Percentiles rank a stretch among this genome's conserved stretches.
Evolutionary conservation across 1,284 basidiomycete species (phyloP).

Genomic region (Sanghuangporus sanghuang): DNA sequence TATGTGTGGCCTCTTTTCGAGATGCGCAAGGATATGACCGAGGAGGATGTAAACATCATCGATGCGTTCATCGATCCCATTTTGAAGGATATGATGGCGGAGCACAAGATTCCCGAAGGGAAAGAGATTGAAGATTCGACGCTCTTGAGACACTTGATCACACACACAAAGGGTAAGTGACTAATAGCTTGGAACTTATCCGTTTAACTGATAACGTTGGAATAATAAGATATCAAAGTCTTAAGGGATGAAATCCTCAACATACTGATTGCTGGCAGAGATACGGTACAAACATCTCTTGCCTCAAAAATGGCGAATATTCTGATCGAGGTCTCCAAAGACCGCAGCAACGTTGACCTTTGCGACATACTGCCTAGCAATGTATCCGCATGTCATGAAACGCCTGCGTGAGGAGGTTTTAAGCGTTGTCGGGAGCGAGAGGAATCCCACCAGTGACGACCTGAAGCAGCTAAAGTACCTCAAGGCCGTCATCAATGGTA

Average conservation of each 20-base stretch:
- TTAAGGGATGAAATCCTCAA: slow-evolving; percentile 33
- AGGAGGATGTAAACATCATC: slow-evolving; percentile 41
- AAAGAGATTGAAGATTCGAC: slow-evolving; percentile 33
- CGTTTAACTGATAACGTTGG: neutral
- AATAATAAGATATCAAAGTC: slow-evolving; percentile 23
- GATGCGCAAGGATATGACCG: slow-evolving; percentile 39
- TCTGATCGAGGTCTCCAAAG: slow-evolving; percentile 9
- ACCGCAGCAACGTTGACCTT: slow-evolving; percentile 34
- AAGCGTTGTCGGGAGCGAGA: slow-evolving; percentile 26
- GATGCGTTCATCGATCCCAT: slow-evolving; percentile 48
- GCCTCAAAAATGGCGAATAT: neutral
- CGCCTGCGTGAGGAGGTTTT: slow-evolving; percentile 36
- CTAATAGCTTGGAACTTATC: neutral
- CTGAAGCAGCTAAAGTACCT: slow-evolving; percentile 38
- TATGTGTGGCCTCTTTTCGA: slow-evolving; percentile 47
- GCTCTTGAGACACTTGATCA: slow-evolving; percentile 46
- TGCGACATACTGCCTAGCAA: slow-evolving; percentile 33
- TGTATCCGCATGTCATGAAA: slow-evolving; percentile 30
- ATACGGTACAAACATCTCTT: slow-evolving; percentile 24
- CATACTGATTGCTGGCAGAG: slow-evolving; percentile 33
- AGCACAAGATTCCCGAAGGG: slow-evolving; percentile 26
- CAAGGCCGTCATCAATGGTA: slow-evolving; percentile 36
- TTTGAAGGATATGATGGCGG: slow-evolving; percentile 37
- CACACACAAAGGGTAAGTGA: slow-evolving; percentile 40
- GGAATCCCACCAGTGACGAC: slow-evolving; percentile 33